phyloP scores from a whole-genome alignment of 2,329 filamentous ascomycete species.

The Apiospora arundinis region DNA sequence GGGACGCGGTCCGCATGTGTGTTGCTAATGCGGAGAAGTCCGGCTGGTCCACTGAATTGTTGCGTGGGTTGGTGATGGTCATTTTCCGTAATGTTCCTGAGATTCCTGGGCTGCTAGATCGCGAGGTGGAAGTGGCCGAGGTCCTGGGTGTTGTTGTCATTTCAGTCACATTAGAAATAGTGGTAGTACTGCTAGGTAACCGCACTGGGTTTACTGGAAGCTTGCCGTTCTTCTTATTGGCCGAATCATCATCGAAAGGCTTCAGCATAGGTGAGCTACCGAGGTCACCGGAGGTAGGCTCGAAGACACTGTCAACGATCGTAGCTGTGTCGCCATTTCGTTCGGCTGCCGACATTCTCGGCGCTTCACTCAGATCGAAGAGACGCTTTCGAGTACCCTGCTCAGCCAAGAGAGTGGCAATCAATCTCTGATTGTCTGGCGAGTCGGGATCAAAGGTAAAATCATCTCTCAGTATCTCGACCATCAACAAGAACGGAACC shows the following conservation, averaged over 20 bases:
- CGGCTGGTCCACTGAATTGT: slow-evolving; percentile 69
- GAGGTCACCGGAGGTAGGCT: slow-evolving; percentile 80
- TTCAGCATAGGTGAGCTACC: slow-evolving; percentile 75
- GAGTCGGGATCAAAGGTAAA: slow-evolving; percentile 82
- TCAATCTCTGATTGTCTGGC: slow-evolving; percentile 72
- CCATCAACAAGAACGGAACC: slow-evolving; percentile 84
- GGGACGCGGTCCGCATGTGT: slow-evolving; percentile 85
- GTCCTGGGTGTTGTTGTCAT: slow-evolving; percentile 69
- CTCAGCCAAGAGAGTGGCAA: slow-evolving; percentile 63
- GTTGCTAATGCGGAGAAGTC: slow-evolving; percentile 84
- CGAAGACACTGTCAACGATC: slow-evolving; percentile 76
- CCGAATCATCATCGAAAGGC: slow-evolving; percentile 57
- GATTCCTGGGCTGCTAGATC: slow-evolving; percentile 73
- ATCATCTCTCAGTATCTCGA: slow-evolving; percentile 81
- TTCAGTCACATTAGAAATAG: slow-evolving; percentile 61
- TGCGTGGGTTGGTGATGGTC: slow-evolving; percentile 63
- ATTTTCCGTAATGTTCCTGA: slow-evolving; percentile 66
- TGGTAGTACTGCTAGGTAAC: slow-evolving; percentile 34
- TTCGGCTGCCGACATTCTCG: slow-evolving; percentile 53
- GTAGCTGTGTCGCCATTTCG: slow-evolving; percentile 49
- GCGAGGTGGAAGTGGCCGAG: slow-evolving; percentile 71
- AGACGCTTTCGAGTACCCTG: slow-evolving; percentile 64
- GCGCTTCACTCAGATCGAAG: slow-evolving; percentile 74
- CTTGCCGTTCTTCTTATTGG: slow-evolving; percentile 42
- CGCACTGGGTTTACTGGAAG: slow-evolving; percentile 30